These are phyloP conservation scores for Tinospora cordifolia DNA, from an alignment of 164 flowering plant genomes.

Conservation along the genomic window DNA sequence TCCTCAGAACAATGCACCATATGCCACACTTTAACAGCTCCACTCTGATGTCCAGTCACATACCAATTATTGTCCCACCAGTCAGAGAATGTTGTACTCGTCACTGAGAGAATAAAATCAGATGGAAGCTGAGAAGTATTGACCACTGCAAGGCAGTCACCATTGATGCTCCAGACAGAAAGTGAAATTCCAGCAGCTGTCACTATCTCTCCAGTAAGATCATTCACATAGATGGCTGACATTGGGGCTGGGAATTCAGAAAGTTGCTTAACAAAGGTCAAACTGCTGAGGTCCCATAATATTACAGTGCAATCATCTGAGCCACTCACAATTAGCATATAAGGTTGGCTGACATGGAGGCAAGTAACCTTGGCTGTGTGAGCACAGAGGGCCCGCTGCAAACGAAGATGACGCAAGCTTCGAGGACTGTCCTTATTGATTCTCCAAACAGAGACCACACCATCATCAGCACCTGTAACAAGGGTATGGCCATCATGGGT, in stretches of 20 bases:
- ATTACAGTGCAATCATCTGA: conserved; percentile 92
- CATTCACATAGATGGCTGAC: conserved; percentile 87
- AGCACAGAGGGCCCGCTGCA: conserved; percentile 76
- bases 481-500: conserved; percentile 81
- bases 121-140: conserved; percentile 94
- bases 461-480: conserved; percentile 94
- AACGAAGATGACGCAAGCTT: conserved; percentile 32
- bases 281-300: conserved; percentile 89
- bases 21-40: conserved; percentile 92
- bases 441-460: conserved; percentile 77
- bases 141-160: conserved; percentile 81
- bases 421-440: conserved; percentile 60
- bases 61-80: conserved; percentile 88
- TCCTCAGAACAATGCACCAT: conserved; percentile 71
- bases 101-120: conserved; percentile 71
- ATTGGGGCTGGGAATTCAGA: conserved; percentile 87
- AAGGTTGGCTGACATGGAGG: conserved; percentile 81
- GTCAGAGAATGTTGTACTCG: conserved; percentile 75
- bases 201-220: conserved; percentile 77
- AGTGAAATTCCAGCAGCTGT: conserved; percentile 92
- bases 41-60: conserved; percentile 95
- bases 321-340: conserved; percentile 85
- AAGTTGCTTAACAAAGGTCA: conserved; percentile 80
- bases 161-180: conserved; percentile 93
- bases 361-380: conserved; percentile 83